Evolutionary conservation across 345 rosid species (phyloP).

Genomic region (Kandelia obovata): DNA sequence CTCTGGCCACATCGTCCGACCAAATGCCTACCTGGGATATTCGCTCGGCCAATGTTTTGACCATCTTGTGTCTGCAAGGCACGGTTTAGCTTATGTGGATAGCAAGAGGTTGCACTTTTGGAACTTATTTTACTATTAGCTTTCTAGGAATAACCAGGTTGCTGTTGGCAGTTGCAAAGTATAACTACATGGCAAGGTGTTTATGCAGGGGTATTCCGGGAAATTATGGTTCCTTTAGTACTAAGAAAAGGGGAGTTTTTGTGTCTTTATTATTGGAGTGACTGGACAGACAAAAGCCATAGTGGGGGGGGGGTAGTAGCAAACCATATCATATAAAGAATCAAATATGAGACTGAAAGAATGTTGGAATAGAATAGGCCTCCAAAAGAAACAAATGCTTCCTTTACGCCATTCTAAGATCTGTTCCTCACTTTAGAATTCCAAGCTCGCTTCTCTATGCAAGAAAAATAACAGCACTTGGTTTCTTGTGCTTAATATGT

Average conservation of each 20-base stretch:
- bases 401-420: constrained; percentile 36
- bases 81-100: constrained; percentile 12
- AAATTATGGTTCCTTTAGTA: constrained; percentile 32
- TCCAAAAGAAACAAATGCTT: constrained; percentile 31
- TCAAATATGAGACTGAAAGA: constrained; percentile 21
- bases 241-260: constrained; percentile 32
- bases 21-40: constrained; percentile 30
- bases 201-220: constrained; percentile 2
- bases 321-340: constrained; percentile 22
- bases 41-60: constrained; percentile 11
- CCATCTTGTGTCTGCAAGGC: not conserved
- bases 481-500: constrained; percentile 46
- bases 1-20: constrained; percentile 39
- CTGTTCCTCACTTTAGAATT: constrained; percentile 44
- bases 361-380: constrained; percentile 14
- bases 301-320: not conserved
- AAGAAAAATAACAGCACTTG: constrained; percentile 35
- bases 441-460: constrained; percentile 52
- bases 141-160: constrained; percentile 15
- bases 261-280: constrained; percentile 27
- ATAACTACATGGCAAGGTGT: not conserved
- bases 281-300: constrained; percentile 10
- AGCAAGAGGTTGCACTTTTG: constrained; percentile 8
- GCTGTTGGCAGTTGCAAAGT: constrained; percentile 3
- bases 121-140: constrained; percentile 21